phyloP scores from a whole-genome alignment of 768 basidiomycete genomes.

The Melanogaster broomeanus region DNA sequence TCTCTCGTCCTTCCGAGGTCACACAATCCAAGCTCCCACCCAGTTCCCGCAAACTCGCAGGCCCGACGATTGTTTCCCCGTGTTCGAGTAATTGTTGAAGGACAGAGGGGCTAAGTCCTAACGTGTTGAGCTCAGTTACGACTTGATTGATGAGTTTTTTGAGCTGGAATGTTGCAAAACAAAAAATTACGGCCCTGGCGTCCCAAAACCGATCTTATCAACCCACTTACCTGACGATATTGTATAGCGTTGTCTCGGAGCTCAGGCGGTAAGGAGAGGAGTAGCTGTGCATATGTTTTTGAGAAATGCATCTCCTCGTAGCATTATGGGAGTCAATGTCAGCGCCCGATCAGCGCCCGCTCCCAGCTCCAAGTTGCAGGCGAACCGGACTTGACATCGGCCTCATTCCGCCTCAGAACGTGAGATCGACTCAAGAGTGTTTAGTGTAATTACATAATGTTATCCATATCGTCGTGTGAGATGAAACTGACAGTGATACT shows the following conservation, averaged over 20 bases:
- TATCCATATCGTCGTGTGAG: too few relatives aligned
- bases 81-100: conserved; percentile 44
- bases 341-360: too few relatives aligned
- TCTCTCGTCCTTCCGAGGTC: background rate
- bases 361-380: too few relatives aligned
- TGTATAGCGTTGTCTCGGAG: conserved; percentile 78
- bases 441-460: too few relatives aligned
- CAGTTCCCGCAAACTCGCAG: background rate
- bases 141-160: conserved; percentile 89
- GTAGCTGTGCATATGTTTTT: conserved; percentile 64
- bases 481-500: too few relatives aligned
- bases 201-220: too few relatives aligned
- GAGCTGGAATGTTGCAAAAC: conserved; percentile 49
- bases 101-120: conserved; percentile 59
- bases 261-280: conserved; percentile 72
- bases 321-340: too few relatives aligned
- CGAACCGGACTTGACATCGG: too few relatives aligned
- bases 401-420: too few relatives aligned
- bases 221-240: conserved; percentile 67
- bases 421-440: too few relatives aligned
- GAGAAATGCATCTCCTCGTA: conserved; percentile 67
- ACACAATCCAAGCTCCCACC: background rate
- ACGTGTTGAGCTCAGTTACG: conserved; percentile 70
- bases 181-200: background rate
- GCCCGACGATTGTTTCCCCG: conserved; percentile 9